Percentiles rank a stretch among this genome's conserved stretches.
Evolutionary conservation across 1,139 yeast species (phyloP).

Genomic region (Citeromyces hawaiiensis): DNA sequence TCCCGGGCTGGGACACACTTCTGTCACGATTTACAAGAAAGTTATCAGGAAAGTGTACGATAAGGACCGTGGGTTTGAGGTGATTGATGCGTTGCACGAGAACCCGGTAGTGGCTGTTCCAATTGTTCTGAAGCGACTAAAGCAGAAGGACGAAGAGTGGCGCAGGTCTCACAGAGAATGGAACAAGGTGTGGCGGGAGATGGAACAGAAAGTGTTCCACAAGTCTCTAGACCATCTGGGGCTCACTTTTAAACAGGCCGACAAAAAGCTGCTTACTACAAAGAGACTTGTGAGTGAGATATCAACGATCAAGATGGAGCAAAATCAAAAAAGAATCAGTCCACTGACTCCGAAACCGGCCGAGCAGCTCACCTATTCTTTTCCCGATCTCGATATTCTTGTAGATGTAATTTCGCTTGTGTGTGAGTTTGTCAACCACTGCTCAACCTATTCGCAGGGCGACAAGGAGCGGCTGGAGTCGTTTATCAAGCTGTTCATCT

Average conservation of each 20-base stretch:
- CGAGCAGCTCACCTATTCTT: conserved; percentile 60
- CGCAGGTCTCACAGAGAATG: conserved; percentile 96
- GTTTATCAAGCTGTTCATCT: conserved; percentile 58
- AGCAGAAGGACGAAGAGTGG: conserved; percentile 99
- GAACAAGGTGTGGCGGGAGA: conserved; percentile 98
- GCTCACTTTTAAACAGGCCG: conserved; percentile 90
- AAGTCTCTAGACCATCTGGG: conserved; percentile 94
- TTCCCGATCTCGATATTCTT: conserved; percentile 56
- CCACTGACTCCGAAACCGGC: conserved; percentile 82
- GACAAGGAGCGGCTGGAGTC: conserved; percentile 72
- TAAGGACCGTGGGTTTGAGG: conserved; percentile 90
- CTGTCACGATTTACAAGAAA: conserved; percentile 83
- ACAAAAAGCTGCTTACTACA: conserved; percentile 80
- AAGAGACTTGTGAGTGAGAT: conserved; percentile 86
- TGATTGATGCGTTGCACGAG: conserved; percentile 88
- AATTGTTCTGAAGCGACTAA: conserved; percentile 76
- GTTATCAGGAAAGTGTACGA: conserved; percentile 88
- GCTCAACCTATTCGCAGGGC: conserved; percentile 62
- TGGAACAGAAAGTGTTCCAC: conserved; percentile 89
- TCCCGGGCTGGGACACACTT: conserved; percentile 85
- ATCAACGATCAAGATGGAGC: conserved; percentile 86
- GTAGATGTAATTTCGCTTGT: conserved; percentile 63
- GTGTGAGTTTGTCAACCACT: conserved; percentile 53
- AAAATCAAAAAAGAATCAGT: conserved; percentile 60
- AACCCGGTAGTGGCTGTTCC: conserved; percentile 95